Base-by-base conservation (phyloP, 2,329 filamentous ascomycete species). In the Clonostachys sp. region DNA sequence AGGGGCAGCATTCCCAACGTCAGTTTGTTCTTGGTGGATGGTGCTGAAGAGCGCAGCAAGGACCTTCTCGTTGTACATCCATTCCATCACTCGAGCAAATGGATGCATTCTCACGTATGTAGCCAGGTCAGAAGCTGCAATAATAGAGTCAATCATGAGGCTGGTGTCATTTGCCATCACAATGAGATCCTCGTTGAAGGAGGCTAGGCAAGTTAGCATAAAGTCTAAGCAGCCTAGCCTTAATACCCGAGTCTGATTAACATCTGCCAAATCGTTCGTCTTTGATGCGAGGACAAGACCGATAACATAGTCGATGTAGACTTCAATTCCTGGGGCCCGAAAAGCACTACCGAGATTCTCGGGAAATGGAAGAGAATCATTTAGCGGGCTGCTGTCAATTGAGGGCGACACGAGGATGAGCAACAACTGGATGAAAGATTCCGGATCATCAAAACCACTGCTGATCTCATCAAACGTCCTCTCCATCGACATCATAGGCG, bases 31-130 rank as follows among this genome's bases (percentile, higher is more conserved):
- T 61, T 95, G 86, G 55, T 92, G 87, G 33, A 94, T 81, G 12
- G 87, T 81, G 48, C 81, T 77, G 64, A 96, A 92, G 3, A 99
- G 70, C 13, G 86, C 81, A 53, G 80, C 81, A 57, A 95, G 82
- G 18, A 96, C 89, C 53, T 87, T 89, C 59, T 95, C 89, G 61
- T 95, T 96, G 66, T 95, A 96, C 67, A 99, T 81, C 91, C 94
- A 97, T 61, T 99, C 94, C 88, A 97, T 96, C 14, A 95, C 86
- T 50, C 95, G 83, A 4, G 89, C 84, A 60, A 97, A 99, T 1
- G 95, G 92, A 67, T 99, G 95, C 46, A 96, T 78, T 20, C 84
- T 82, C 49, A 94, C 83, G 61, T 99, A 99, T 6, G 80, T 78
- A 44, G 84, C 81, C 5, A 97, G 73, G 48, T 88, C 87, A 4